phyloP scores from a whole-genome alignment of 352 stramenopile species.

The Thraustotheca clavata region DNA sequence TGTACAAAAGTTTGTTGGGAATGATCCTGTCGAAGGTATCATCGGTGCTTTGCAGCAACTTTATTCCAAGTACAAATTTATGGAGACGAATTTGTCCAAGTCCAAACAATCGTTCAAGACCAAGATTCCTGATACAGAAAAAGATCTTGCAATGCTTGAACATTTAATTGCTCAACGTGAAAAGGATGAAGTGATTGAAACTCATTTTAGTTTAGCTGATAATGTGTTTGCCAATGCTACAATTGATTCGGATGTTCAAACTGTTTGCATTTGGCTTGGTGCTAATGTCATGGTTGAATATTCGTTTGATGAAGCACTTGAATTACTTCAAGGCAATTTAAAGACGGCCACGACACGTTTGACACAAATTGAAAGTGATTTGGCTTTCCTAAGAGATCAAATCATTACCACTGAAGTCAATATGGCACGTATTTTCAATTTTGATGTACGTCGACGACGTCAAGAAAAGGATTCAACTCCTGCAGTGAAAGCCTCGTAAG shows the following conservation, averaged over 20 bases:
- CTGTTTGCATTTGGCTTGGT: conserved; percentile 96
- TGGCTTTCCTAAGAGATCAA: conserved; percentile 93
- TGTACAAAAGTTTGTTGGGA: conserved; percentile 51
- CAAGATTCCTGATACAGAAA: conserved; percentile 89
- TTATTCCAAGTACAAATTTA: conserved; percentile 89
- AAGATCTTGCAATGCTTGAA: conserved; percentile 73
- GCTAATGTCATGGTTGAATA: conserved; percentile 98
- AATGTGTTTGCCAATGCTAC: conserved; percentile 94
- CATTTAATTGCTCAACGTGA: conserved; percentile 66
- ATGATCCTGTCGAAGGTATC: conserved; percentile 59
- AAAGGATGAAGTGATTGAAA: conserved; percentile 69
- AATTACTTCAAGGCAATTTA: conserved; percentile 79
- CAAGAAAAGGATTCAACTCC: conserved; percentile 3
- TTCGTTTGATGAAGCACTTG: conserved; percentile 92
- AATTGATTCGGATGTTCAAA: conserved; percentile 82
- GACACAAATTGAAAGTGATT: conserved; percentile 80
- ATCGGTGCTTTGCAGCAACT: conserved; percentile 76
- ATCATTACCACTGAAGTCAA: conserved; percentile 97
- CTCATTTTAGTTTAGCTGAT: conserved; percentile 92
- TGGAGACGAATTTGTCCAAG: conserved; percentile 83
- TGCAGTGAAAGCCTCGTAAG: conserved; percentile 14
- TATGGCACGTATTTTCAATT: conserved; percentile 96
- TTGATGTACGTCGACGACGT: conserved; percentile 87
- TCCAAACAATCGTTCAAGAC: conserved; percentile 79
- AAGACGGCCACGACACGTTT: conserved; percentile 55